These are phyloP conservation scores for Citrus maxima DNA, from an alignment of 345 rosid species.

Conservation along the genomic window DNA sequence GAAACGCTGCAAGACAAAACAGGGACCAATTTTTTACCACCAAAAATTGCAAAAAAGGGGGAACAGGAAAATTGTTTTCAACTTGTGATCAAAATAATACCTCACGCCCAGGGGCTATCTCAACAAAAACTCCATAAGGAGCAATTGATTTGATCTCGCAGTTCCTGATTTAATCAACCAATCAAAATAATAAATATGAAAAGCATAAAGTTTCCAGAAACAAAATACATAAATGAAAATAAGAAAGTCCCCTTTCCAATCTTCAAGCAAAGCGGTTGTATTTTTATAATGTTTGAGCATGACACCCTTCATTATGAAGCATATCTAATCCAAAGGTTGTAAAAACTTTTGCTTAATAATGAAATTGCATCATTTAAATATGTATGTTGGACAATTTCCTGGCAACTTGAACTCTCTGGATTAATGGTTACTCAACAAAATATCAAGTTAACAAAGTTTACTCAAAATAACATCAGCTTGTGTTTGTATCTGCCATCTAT, in stretches of 20 bases:
- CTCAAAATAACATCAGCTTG: not conserved
- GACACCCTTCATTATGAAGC: not conserved
- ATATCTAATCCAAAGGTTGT: not conserved
- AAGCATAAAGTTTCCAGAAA: slow-evolving; percentile 3
- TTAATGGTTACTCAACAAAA: not conserved
- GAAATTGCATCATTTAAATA: not conserved
- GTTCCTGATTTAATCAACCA: slow-evolving; percentile 46
- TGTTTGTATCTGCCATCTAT: not conserved
- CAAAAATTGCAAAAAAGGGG: not conserved
- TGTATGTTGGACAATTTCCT: not conserved
- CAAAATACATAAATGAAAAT: not conserved
- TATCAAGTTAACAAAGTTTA: not conserved
- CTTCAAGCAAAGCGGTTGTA: not conserved
- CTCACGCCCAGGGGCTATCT: slow-evolving; percentile 97
- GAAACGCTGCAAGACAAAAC: not conserved
- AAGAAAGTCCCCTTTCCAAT: not conserved
- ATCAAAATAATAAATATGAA: slow-evolving; percentile 3
- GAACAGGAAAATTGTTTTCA: not conserved
- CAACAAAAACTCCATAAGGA: slow-evolving; percentile 91
- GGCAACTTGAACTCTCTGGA: not conserved
- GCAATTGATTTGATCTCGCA: slow-evolving; percentile 89
- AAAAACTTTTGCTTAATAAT: not conserved
- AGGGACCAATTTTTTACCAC: not conserved
- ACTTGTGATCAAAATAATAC: slow-evolving; percentile 33
- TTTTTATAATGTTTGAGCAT: not conserved